Base-by-base conservation (phyloP, 1,284 basidiomycete species). In the Pyrrhoderma lamaoense region DNA sequence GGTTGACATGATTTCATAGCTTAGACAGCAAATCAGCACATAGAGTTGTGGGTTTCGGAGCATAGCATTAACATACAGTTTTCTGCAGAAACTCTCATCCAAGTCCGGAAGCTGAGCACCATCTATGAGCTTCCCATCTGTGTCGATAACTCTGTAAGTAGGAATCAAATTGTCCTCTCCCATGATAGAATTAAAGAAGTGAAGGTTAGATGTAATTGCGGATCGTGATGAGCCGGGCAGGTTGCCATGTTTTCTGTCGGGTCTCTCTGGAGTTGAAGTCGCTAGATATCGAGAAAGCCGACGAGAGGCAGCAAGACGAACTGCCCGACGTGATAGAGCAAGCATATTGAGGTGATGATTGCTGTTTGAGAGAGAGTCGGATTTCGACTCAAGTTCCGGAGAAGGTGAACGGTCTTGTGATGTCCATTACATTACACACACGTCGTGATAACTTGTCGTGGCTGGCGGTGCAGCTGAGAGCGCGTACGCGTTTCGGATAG, bases 1-100 rank as follows among this genome's bases (percentile, higher is more conserved):
- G 19, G 93, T 74, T 34, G 82, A 79, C 90, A 93, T 93, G 52
- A 82, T 74, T 65, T 87, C 81, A 61, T 93, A 88, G 58, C 83
- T 85, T 56, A 16, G 44, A 21, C 18, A n/a, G n/a, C 11, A 31
- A 31, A 31, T 31, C 8, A 34, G 25, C 8, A 9, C 44, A 16
- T n/a, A 40, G 16, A 7, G 38, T 40, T 40, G n/a, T 40, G n/a
- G 21, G 14, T n/a, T 5, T 18, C 14, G 8, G n/a, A 19, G 19
- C n/a, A 25, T 22, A 13, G 23, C 11, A 27, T 16, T 18, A 8
- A 69, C 78, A 60, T 54, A 91, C 76, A 93, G 71, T 62, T 70
- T 80, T 47, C 77, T 74, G n/a, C 88, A 87, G 59, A 85, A 73
- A 22, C 76, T 73, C 65, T 84, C 74, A 60, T 84, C 80, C 50